Evolutionary conservation across 176 grass and related monocot genomes (phyloP), one percentile per base, ranked within the genome.

Genomic region (Elaeis guineensis): DNA sequence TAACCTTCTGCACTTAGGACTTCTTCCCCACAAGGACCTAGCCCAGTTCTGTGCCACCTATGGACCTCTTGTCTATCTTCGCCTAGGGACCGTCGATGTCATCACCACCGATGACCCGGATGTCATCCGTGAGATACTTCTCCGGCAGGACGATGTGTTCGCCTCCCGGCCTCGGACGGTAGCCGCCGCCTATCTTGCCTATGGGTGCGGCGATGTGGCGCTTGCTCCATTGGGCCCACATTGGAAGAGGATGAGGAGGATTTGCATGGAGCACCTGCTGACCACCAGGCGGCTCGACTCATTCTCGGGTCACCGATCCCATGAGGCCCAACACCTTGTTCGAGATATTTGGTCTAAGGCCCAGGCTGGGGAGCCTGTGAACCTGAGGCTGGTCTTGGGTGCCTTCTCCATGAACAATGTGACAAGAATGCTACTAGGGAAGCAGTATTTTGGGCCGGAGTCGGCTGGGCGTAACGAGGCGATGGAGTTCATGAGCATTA

Each of bases 391-490:
- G 62, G 72, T 97, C 50, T 75, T 97, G 1, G 83, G 80, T 2
- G 84, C 80, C 15, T 97, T 97, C 16, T 88, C 87, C 0, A 97
- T 91, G 92, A 97, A 97, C 71, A 97, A 97, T 25, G 87, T 97
- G 71, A 97, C 92, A 0, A 85, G 92, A 63, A 97, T 97, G 87
- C 58, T 97, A 17, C 70, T 97, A 14, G 87, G 92, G n/a, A 91
- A 88, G 69, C 86, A 86, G 54, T 96, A 82, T 73, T 96, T 85
- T 59, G 92, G 92, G 4, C 59, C 85, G 19, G 83, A 81, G 32
- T 78, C 77, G 0, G 83, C 86, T 22, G 83, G 92, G 22, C 80
- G 86, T 4, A 71, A 70, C 9, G 92, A 90, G 80, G 86, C 87
- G 0, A 82, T 82, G 69, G 87, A 97, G 75, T 91, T 91, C 84